Conservation (phyloP, 1,284 basidiomycete genomes). For the Naganishia liquefaciens region DNA sequence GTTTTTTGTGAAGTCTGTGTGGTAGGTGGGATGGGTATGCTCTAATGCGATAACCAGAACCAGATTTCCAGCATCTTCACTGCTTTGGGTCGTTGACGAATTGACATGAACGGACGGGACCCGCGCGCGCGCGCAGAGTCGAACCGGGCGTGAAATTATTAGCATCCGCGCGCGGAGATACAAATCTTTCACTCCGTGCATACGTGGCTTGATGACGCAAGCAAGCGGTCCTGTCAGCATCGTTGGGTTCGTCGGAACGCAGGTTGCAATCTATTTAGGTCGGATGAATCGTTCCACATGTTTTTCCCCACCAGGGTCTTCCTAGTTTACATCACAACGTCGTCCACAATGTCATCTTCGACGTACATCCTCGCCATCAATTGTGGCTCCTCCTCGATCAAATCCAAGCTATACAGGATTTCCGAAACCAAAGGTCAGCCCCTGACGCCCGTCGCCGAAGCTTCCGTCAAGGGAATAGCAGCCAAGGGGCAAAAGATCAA, state of each 20-base stretch:
- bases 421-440: slow-evolving; percentile 30
- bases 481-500: slow-evolving; percentile 50
- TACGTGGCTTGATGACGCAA: slow-evolving; percentile 13
- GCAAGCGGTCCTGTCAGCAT: not conserved
- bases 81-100: not conserved
- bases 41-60: slow-evolving; percentile 18
- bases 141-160: slow-evolving; percentile 20
- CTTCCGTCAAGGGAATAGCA: slow-evolving; percentile 49
- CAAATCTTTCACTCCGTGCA: not conserved
- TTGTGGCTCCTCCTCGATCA: slow-evolving; percentile 56
- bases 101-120: no score
- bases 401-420: slow-evolving; percentile 51
- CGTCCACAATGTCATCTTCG: not conserved
- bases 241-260: not conserved
- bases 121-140: no score
- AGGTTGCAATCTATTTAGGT: not conserved
- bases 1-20: not conserved
- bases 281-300: not conserved
- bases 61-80: not conserved
- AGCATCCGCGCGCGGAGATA: not conserved
- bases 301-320: no score
- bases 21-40: slow-evolving; percentile 8
- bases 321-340: no score
- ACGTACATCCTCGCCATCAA: slow-evolving; percentile 53
- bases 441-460: slow-evolving; percentile 36